Evolutionary conservation across 2,329 filamentous ascomycete species (phyloP).

Genomic region (Parasarocladium wereldwijsianum): DNA sequence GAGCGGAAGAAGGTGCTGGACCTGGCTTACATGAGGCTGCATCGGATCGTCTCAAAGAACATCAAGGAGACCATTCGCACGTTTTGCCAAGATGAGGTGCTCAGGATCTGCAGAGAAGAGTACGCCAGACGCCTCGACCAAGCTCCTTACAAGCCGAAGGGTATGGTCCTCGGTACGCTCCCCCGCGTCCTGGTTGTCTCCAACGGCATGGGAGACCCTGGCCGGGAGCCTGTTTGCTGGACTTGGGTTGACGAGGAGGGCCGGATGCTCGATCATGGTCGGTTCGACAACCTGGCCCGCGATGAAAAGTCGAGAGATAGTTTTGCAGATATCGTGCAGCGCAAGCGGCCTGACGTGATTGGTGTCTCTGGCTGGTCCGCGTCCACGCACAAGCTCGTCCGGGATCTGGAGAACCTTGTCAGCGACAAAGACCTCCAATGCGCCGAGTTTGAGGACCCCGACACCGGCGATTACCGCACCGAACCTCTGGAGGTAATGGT

Average conservation of each 20-base stretch:
- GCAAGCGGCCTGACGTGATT: constrained; percentile 77
- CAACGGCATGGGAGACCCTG: constrained; percentile 62
- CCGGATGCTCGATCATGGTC: constrained; percentile 75
- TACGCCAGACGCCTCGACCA: constrained; percentile 87
- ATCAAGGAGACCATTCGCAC: constrained; percentile 91
- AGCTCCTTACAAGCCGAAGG: constrained; percentile 88
- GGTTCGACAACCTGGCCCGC: constrained; percentile 62
- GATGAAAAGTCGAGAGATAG: constrained; percentile 53
- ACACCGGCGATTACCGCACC: constrained; percentile 59
- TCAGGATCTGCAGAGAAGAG: constrained; percentile 76
- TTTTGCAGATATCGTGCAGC: constrained; percentile 66
- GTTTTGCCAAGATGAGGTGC: constrained; percentile 83
- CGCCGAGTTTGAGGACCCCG: constrained; percentile 65
- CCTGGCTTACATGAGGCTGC: constrained; percentile 64
- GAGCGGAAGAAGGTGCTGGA: constrained; percentile 78
- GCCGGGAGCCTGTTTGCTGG: constrained; percentile 74
- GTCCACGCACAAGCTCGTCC: constrained; percentile 71
- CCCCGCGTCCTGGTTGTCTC: constrained; percentile 79
- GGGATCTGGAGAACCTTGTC: constrained; percentile 66
- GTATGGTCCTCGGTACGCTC: constrained; percentile 74
- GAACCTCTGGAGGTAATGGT: constrained; percentile 79
- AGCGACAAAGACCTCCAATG: constrained; percentile 63
- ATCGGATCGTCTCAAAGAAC: constrained; percentile 72
- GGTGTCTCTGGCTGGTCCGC: constrained; percentile 80
- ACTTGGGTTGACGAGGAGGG: constrained; percentile 90